Percentiles rank a stretch among this genome's conserved stretches.
These are phyloP conservation scores for Fusarium phyllophilum DNA, from an alignment of 2,329 filamentous ascomycete genomes.

Conservation along the genomic window DNA sequence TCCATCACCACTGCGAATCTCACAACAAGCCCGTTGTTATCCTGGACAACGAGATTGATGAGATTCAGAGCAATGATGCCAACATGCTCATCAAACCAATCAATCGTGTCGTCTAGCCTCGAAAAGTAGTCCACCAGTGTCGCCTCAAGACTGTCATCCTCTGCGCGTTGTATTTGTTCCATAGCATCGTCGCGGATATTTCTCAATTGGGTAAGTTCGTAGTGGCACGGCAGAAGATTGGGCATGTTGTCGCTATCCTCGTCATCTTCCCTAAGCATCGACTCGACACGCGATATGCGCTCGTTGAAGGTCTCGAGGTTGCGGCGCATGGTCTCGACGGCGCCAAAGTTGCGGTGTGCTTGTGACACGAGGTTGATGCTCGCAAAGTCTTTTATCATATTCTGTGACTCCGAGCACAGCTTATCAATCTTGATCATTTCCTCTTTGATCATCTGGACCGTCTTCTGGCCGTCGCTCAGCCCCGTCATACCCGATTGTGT, in stretches of 20 bases:
- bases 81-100: slow-evolving; percentile 96
- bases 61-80: slow-evolving; percentile 89
- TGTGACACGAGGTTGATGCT: slow-evolving; percentile 92
- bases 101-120: slow-evolving; percentile 85
- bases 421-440: slow-evolving; percentile 99
- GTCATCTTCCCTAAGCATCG: slow-evolving; percentile 84
- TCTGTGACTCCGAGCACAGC: slow-evolving; percentile 95
- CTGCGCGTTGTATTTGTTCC: slow-evolving; percentile 87
- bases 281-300: slow-evolving; percentile 78
- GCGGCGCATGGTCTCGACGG: slow-evolving; percentile 90
- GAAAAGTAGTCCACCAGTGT: slow-evolving; percentile 93
- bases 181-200: slow-evolving; percentile 97
- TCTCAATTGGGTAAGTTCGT: slow-evolving; percentile 88
- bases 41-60: slow-evolving; percentile 85
- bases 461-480: slow-evolving; percentile 89
- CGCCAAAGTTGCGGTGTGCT: slow-evolving; percentile 95
- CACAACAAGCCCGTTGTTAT: slow-evolving; percentile 90
- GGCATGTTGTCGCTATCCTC: slow-evolving; percentile 88
- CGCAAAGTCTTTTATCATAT: slow-evolving; percentile 96
- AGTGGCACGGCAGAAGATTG: slow-evolving; percentile 89
- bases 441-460: slow-evolving; percentile 92
- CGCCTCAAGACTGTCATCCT: slow-evolving; percentile 77
- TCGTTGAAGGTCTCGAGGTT: slow-evolving; percentile 90
- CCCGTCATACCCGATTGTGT: slow-evolving; percentile 93
- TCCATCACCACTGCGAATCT: slow-evolving; percentile 91